Conservation (phyloP, 1,284 basidiomycete genomes). For the Cryptococcus sp. region DNA sequence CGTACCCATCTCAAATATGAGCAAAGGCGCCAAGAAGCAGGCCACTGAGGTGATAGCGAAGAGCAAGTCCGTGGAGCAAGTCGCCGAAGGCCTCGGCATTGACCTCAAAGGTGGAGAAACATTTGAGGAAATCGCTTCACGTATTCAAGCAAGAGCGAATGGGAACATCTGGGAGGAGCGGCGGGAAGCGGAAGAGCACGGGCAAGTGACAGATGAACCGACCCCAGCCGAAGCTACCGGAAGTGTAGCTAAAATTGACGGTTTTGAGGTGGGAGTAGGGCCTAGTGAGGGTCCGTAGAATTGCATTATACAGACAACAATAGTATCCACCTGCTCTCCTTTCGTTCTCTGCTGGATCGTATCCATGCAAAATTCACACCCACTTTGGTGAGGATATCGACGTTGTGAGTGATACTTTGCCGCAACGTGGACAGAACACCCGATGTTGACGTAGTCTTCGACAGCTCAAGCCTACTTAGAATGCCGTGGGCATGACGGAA, state of each 20-base stretch:
- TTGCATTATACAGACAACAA: neutral
- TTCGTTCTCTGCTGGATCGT: constrained; percentile 3
- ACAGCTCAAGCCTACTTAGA: neutral
- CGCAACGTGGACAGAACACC: neutral
- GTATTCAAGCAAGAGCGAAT: constrained; percentile 9
- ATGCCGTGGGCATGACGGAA: too few species aligned
- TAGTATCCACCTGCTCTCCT: neutral
- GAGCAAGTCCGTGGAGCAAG: constrained; percentile 67
- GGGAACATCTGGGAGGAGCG: constrained; percentile 29
- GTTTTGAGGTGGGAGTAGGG: constrained; percentile 28
- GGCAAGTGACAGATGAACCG: constrained; percentile 26
- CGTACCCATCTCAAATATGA: constrained; percentile 58
- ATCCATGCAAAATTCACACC: neutral
- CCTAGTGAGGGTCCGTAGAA: neutral
- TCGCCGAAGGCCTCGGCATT: constrained; percentile 56
- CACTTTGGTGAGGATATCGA: neutral
- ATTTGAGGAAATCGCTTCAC: constrained; percentile 31
- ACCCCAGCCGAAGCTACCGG: constrained; percentile 8
- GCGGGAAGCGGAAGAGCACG: constrained; percentile 26
- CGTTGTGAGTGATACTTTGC: neutral
- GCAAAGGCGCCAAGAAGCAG: constrained; percentile 63
- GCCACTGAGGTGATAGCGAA: constrained; percentile 62
- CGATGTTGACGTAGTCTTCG: too few species aligned
- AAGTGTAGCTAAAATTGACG: constrained; percentile 25
- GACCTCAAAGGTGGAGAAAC: constrained; percentile 26